Percentiles rank a stretch among this genome's conserved stretches.
phyloP scores from a whole-genome alignment of 2,329 filamentous ascomycete species.

The Fusarium marasasianum region DNA sequence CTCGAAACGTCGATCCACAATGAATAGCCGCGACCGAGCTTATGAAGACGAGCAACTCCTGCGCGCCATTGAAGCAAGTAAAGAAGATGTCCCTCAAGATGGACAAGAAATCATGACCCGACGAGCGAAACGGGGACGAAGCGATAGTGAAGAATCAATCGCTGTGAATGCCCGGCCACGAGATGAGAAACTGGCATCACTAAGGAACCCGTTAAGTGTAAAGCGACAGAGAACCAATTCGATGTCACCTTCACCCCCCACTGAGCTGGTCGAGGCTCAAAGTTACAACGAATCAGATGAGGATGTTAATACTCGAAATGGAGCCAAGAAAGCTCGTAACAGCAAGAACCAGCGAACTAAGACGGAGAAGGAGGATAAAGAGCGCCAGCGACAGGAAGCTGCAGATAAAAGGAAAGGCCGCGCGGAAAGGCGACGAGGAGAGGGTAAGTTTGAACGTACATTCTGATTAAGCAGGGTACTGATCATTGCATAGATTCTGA shows the following conservation, averaged over 20 bases:
- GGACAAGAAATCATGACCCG: conserved; percentile 64
- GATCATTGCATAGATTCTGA: conserved; percentile 68
- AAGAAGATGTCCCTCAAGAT: conserved; percentile 72
- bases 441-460: conserved; percentile 65
- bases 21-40: conserved; percentile 95
- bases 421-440: conserved; percentile 80
- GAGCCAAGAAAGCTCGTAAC: conserved; percentile 68
- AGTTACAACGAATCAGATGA: conserved; percentile 77
- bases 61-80: conserved; percentile 94
- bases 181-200: conserved; percentile 37
- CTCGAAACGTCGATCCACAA: conserved; percentile 88
- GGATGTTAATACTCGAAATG: conserved; percentile 62
- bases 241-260: conserved; percentile 70
- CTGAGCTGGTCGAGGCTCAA: conserved; percentile 57
- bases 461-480: neutral
- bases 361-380: conserved; percentile 77
- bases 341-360: conserved; percentile 70
- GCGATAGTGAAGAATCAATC: conserved; percentile 93
- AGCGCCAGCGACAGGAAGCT: conserved; percentile 77
- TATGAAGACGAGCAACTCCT: conserved; percentile 94
- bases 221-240: conserved; percentile 90
- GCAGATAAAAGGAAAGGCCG: conserved; percentile 83
- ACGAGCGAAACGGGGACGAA: conserved; percentile 83
- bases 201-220: conserved; percentile 73
- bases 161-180: conserved; percentile 21